Evolutionary conservation across 1,284 basidiomycete genomes (phyloP).

Genomic region (Boletus albobrunnescens): DNA sequence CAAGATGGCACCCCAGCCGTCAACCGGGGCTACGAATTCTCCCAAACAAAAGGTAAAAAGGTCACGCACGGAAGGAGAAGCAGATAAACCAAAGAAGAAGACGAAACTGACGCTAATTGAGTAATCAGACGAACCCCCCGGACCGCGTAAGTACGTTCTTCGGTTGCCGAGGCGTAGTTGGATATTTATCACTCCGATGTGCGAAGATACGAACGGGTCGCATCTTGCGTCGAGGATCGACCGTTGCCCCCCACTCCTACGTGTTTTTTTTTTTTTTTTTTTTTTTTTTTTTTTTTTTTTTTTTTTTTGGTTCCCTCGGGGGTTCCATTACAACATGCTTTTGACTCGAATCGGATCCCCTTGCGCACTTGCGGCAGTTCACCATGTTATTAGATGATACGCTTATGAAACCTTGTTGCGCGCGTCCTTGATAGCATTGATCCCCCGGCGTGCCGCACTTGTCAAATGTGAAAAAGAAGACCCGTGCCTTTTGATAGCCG

Average conservation of each 20-base stretch:
- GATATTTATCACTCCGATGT: constrained; percentile 20
- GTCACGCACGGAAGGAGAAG: constrained; percentile 15
- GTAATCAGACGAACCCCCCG: constrained; percentile 18
- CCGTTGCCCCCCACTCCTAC: constrained; percentile 11
- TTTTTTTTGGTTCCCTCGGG: constrained; percentile 14
- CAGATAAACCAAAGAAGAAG: constrained; percentile 28
- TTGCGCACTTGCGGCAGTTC: constrained; percentile 14
- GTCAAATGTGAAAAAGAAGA: constrained; percentile 25
- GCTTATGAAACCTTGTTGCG: constrained; percentile 33
- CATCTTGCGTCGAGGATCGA: constrained; percentile 22
- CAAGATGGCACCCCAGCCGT: constrained; percentile 6
- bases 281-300: no score
- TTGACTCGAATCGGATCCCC: constrained; percentile 8
- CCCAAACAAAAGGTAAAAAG: constrained; percentile 17
- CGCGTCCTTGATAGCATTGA: constrained; percentile 29
- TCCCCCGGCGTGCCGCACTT: constrained; percentile 22
- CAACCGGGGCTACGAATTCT: constrained; percentile 7
- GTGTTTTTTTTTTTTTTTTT: no score
- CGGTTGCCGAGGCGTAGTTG: constrained; percentile 21
- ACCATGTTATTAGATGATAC: constrained; percentile 24
- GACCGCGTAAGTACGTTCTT: constrained; percentile 16
- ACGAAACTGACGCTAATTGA: constrained; percentile 23
- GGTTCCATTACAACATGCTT: constrained; percentile 29
- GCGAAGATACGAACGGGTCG: constrained; percentile 14
- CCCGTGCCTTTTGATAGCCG: constrained; percentile 27